Base-by-base conservation (phyloP, 495 filamentous ascomycete species). In the Tuber calosporum region DNA sequence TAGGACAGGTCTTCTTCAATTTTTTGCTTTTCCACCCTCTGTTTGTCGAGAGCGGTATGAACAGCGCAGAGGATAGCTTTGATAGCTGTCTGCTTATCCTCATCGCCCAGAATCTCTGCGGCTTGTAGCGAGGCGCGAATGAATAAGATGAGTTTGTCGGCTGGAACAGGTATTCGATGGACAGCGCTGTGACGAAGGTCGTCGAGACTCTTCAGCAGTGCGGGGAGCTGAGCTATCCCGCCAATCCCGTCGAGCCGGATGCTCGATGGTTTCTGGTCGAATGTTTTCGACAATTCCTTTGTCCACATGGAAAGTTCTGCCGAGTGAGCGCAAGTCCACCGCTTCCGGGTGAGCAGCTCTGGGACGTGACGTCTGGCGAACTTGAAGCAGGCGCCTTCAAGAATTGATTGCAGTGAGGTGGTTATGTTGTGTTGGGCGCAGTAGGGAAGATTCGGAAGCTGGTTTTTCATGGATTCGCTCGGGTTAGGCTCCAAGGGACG, bases 241-340 rank as follows among this genome's bases (percentile, higher is more conserved):
- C 53, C 53, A 19, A 62, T 62, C 30, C 34, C 17, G 11, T 62
- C 53, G 26, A 62, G 26, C 0, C 6, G 11, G 7, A 34, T 30
- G 13, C 8, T 62, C 2, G 53, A 34, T 34, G 26, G 26, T 17
- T 30, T 62, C 8, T 34, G 36, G 4, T 70, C 26, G 26, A 71
- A 68, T 11, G 73, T 67, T 30, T 40, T 58, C 0, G 22, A 45
- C 5, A 77, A 30, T 36, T 75, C 73, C 34, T 71, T 71, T 7
- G 75, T 75, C 75, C 72, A 77, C 11, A 37, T 36, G 22, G 53
- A 71, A 30, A 77, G 73, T 45, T 75, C 73, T 26, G 40, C 73
- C 8, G 75, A 37, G 3, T 77, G 73, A n/a, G 73, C 58, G 17
- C 69, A 71, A 22, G 26, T 75, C 72, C 73, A 75, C 4, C 39